These are phyloP conservation scores for Lupinus albus DNA, from an alignment of 306 rosid species.

Conservation along the genomic window DNA sequence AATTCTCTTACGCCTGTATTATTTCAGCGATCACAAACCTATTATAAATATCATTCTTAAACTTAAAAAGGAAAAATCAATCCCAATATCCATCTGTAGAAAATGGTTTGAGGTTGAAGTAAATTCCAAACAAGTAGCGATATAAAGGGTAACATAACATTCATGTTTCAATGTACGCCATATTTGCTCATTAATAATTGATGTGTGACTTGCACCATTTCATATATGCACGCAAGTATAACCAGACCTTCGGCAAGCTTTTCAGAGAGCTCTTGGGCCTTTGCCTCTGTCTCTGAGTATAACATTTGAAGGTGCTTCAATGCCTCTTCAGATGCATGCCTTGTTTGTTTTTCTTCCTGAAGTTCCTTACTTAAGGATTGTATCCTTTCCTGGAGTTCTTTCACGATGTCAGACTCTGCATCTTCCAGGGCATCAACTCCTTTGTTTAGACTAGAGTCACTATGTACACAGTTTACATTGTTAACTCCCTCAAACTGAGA, in stretches of 20 bases:
- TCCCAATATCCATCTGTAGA: slow-evolving; percentile 18
- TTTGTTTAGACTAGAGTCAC: slow-evolving; percentile 41
- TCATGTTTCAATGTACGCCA: slow-evolving; percentile 19
- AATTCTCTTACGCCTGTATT: slow-evolving; percentile 18
- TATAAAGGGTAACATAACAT: slow-evolving; percentile 18
- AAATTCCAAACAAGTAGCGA: slow-evolving; percentile 24
- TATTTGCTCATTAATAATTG: slow-evolving; percentile 20
- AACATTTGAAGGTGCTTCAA: slow-evolving; percentile 75
- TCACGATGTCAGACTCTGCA: slow-evolving; percentile 48
- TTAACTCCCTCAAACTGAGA: slow-evolving; percentile 70
- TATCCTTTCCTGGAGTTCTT: slow-evolving; percentile 60
- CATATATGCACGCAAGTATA: slow-evolving; percentile 23
- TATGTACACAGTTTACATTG: slow-evolving; percentile 39
- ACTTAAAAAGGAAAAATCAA: slow-evolving; percentile 25
- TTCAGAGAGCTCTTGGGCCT: slow-evolving; percentile 71
- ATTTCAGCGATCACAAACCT: slow-evolving; percentile 9
- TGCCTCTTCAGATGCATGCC: slow-evolving; percentile 85
- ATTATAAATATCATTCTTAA: slow-evolving; percentile 34
- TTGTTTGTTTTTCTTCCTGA: slow-evolving; percentile 77
- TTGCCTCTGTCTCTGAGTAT: slow-evolving; percentile 78
- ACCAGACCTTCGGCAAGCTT: slow-evolving; percentile 85
- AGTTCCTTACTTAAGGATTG: slow-evolving; percentile 64
- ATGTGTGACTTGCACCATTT: slow-evolving; percentile 23
- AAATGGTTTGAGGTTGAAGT: slow-evolving; percentile 30
- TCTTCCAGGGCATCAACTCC: slow-evolving; percentile 45